phyloP scores from a whole-genome alignment of 495 filamentous ascomycete genomes.

The Stereocaulon alpinum region DNA sequence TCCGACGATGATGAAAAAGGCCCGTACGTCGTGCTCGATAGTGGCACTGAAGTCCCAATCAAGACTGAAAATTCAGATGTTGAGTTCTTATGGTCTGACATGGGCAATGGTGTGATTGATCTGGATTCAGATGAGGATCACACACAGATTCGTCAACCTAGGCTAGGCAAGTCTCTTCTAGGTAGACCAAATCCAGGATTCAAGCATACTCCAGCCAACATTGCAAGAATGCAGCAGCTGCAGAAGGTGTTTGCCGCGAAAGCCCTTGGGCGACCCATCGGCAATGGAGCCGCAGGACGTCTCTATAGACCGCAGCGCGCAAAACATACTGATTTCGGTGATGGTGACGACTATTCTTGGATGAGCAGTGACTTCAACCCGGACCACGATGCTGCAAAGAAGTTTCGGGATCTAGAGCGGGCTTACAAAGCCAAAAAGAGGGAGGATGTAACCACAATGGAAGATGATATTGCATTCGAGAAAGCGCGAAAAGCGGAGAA shows the following conservation, averaged over 20 bases:
- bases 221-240: neutral
- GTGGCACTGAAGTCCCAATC: neutral
- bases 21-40: neutral
- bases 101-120: neutral
- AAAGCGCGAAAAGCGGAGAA: slow-evolving; percentile 22
- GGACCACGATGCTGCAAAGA: neutral
- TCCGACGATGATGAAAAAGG: neutral
- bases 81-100: neutral
- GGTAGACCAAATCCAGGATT: neutral
- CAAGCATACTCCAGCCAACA: neutral
- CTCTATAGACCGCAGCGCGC: too few relatives aligned
- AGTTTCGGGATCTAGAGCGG: slow-evolving; percentile 4
- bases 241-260: too few relatives aligned
- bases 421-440: slow-evolving; percentile 10
- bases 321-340: neutral
- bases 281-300: too few relatives aligned
- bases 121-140: neutral
- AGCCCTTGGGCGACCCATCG: too few relatives aligned
- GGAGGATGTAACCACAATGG: neutral
- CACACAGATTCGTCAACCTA: neutral
- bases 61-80: neutral
- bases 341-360: slow-evolving; percentile 2
- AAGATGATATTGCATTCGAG: slow-evolving; percentile 17
- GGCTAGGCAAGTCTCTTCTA: neutral
- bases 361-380: neutral